phyloP scores from a whole-genome alignment of 106 monocot genomes.

The Apostasia ramifera region DNA sequence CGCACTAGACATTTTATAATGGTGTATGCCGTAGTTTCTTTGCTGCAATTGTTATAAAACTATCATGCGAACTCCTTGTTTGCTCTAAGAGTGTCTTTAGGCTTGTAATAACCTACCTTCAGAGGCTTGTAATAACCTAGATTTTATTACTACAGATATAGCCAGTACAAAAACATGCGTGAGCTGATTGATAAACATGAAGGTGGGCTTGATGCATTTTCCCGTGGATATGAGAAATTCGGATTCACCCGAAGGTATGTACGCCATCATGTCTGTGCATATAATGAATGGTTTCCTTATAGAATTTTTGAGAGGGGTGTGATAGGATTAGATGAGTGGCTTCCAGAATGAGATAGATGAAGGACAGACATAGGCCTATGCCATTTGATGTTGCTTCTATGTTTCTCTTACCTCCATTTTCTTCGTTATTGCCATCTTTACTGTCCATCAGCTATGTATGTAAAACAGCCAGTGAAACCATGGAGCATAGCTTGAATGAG shows the following conservation, averaged over 20 bases:
- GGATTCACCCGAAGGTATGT: slow-evolving; percentile 71
- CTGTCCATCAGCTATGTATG: no score
- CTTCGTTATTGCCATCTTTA: no score
- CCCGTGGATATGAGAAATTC: slow-evolving; percentile 94
- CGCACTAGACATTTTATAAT: no score
- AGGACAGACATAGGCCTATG: no score
- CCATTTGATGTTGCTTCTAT: no score
- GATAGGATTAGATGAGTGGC: no score
- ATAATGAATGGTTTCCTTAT: not conserved
- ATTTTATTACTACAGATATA: slow-evolving; percentile 47
- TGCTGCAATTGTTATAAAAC: not conserved
- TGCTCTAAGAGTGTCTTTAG: not conserved
- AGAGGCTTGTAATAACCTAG: not conserved
- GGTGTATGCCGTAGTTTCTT: not conserved
- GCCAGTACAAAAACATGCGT: slow-evolving; percentile 61
- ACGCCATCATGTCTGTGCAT: not conserved
- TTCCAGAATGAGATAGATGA: no score
- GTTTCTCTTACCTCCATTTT: no score
- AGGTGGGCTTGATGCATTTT: slow-evolving; percentile 92
- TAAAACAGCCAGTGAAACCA: no score
- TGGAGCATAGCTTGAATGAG: no score
- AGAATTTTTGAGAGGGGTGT: no score
- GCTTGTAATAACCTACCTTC: not conserved
- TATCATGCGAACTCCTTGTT: not conserved
- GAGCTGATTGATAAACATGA: slow-evolving; percentile 78